Evolutionary conservation across 768 basidiomycete species (phyloP).

Genomic region (Sporobolomyces roseus): DNA sequence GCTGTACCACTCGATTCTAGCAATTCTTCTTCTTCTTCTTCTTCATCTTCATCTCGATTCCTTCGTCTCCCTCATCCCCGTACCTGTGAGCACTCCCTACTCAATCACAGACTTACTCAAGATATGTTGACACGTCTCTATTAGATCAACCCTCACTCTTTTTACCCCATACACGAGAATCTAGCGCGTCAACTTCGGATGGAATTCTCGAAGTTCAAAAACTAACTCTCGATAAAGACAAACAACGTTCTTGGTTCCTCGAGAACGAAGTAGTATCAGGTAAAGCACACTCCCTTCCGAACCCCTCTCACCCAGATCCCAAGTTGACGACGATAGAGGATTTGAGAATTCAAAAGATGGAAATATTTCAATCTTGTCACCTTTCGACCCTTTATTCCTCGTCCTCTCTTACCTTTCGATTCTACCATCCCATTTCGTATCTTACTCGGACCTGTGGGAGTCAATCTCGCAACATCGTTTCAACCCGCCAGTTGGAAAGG

Average conservation of each 20-base stretch:
- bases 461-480: slow-evolving; percentile 15
- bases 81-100: not conserved
- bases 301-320: no score
- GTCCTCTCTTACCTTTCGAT: slow-evolving; percentile 25
- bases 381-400: slow-evolving; percentile 37
- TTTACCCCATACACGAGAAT: not conserved
- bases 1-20: slow-evolving; percentile 4
- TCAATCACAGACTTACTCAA: no score
- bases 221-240: slow-evolving; percentile 27
- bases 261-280: slow-evolving; percentile 26
- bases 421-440: slow-evolving; percentile 15
- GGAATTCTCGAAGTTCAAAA: slow-evolving; percentile 34
- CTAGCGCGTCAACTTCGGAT: not conserved
- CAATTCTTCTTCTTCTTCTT: not conserved
- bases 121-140: no score
- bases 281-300: not conserved
- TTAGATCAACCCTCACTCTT: slow-evolving; percentile 28
- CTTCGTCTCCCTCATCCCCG: slow-evolving; percentile 33
- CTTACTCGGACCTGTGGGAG: slow-evolving; percentile 30
- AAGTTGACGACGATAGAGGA: no score
- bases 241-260: slow-evolving; percentile 35
- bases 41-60: slow-evolving; percentile 14
- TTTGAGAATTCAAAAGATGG: no score
- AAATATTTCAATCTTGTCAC: slow-evolving; percentile 20
- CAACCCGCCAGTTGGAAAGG: not conserved